Evolutionary conservation across 371 early-diverging fungal species (phyloP).

Genomic region (Coemansia sp.): DNA sequence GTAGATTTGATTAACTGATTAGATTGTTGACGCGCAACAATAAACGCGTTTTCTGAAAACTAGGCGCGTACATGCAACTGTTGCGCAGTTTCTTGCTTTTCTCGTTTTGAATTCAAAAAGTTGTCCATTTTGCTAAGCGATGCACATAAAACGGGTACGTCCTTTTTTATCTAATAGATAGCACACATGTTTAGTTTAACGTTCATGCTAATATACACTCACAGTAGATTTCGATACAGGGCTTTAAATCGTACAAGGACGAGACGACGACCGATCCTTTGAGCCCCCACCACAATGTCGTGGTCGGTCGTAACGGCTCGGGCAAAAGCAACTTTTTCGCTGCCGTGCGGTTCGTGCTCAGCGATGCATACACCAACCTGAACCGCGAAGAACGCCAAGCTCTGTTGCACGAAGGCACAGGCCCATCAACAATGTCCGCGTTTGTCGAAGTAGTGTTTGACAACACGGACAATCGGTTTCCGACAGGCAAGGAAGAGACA

Average conservation of each 20-base stretch:
- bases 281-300: constrained; percentile 89
- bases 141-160: constrained; percentile 50
- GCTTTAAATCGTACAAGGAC: constrained; percentile 98
- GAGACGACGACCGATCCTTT: constrained; percentile 91
- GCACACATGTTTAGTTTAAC: background rate
- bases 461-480: constrained; percentile 92
- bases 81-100: background rate
- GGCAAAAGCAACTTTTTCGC: constrained; percentile 99
- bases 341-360: constrained; percentile 95
- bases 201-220: background rate
- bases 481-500: constrained; percentile 90
- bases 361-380: constrained; percentile 93
- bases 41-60: background rate
- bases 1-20: background rate
- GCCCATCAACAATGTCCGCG: constrained; percentile 91
- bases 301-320: constrained; percentile 99
- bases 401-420: constrained; percentile 92
- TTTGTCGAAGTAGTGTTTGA: constrained; percentile 98
- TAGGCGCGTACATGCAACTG: background rate
- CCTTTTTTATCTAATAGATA: background rate
- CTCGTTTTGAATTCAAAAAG: background rate
- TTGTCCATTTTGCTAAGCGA: background rate
- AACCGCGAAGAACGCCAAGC: constrained; percentile 91
- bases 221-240: constrained; percentile 82
- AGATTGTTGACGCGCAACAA: background rate